Conservation (phyloP, 768 basidiomycete species). For the Atractiella rhizophila region DNA sequence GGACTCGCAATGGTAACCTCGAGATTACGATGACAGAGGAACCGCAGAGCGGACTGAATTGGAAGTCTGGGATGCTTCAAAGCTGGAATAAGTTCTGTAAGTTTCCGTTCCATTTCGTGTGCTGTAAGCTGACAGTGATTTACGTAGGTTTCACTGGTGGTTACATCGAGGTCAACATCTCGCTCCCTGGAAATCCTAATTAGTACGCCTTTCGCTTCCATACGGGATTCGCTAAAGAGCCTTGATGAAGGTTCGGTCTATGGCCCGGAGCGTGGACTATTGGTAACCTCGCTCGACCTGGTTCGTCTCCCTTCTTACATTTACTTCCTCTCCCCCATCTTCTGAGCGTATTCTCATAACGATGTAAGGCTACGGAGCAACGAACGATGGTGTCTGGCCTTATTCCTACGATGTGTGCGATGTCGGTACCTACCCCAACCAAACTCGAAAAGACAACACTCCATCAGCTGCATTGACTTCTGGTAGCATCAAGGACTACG, state of each 20-base stretch:
- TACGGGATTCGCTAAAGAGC: too few species aligned
- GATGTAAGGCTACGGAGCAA: conserved; percentile 77
- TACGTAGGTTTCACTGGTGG: conserved; percentile 87
- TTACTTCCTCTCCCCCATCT: too few species aligned
- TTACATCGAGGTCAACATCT: conserved; percentile 36
- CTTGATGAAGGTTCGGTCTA: conserved; percentile 27
- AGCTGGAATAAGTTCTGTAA: conserved; percentile 90
- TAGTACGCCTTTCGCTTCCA: too few species aligned
- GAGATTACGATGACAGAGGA: conserved; percentile 18
- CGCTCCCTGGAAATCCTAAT: conserved; percentile 23
- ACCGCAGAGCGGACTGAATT: conserved; percentile 54
- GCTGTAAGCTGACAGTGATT: too few species aligned
- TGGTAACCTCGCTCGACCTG: conserved; percentile 65
- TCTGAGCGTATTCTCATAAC: too few species aligned
- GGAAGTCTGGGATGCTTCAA: conserved; percentile 44
- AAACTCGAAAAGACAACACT: conserved; percentile 32
- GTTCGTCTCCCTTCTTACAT: too few species aligned
- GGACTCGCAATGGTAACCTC: conserved; percentile 46
- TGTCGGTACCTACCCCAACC: conserved; percentile 58
- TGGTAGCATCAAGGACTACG: conserved; percentile 24
- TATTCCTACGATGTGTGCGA: conserved; percentile 69
- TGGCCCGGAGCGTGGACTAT: conserved; percentile 82
- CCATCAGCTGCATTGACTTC: conserved; percentile 30
- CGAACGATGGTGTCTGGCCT: conserved; percentile 50
- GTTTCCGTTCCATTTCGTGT: too few species aligned